Evolutionary conservation across 257 asterid genomes (phyloP).

Genomic region (Euphrasia confusa): DNA sequence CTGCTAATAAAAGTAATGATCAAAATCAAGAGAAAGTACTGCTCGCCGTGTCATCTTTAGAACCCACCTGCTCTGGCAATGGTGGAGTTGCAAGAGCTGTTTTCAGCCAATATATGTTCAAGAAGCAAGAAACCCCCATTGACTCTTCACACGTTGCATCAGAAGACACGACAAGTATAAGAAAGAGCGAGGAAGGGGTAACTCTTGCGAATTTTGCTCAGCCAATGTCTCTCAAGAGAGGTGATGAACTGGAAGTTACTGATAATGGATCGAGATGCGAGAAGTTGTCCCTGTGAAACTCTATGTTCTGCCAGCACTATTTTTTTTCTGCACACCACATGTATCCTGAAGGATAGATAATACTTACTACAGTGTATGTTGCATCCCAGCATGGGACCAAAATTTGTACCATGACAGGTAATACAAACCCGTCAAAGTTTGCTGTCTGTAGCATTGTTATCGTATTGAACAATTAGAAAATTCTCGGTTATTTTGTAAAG

Average conservation of each 20-base stretch:
- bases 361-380: neutral
- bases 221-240: conserved; percentile 1
- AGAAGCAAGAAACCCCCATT: conserved; percentile 16
- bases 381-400: neutral
- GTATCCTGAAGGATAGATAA: neutral
- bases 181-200: neutral
- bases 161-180: conserved; percentile 4
- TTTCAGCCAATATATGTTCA: conserved; percentile 9
- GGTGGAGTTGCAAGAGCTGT: conserved; percentile 17
- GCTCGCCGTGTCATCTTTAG: conserved; percentile 8
- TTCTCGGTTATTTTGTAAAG: too few relatives aligned
- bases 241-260: neutral
- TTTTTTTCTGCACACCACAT: neutral
- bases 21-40: conserved; percentile 25
- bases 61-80: conserved; percentile 1
- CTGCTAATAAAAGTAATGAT: conserved; percentile 17
- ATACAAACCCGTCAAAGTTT: neutral
- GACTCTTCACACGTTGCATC: conserved; percentile 20
- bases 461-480: too few relatives aligned
- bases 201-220: conserved; percentile 3
- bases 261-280: conserved; percentile 1
- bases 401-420: neutral
- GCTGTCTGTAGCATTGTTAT: neutral
- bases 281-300: neutral
- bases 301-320: neutral